phyloP scores from a whole-genome alignment of 2,329 filamentous ascomycete genomes.

The Neoarthrinium moseri region DNA sequence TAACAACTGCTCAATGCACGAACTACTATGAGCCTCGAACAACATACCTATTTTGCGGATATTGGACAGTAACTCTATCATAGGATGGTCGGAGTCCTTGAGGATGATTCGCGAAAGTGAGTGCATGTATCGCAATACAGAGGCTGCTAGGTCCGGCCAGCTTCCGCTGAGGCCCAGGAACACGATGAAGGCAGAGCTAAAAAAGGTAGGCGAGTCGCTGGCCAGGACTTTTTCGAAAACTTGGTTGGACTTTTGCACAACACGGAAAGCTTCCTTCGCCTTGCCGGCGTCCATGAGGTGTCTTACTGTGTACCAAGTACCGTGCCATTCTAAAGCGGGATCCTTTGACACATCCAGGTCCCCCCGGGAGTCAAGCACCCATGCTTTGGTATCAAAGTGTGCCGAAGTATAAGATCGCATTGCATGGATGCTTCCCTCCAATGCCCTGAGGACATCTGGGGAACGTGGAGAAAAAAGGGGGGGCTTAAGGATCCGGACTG shows the following conservation, averaged over 20 bases:
- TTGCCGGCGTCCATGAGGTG: background rate
- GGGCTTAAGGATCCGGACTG: background rate
- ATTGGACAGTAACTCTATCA: background rate
- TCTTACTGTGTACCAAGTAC: background rate
- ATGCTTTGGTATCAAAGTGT: background rate
- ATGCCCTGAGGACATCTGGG: background rate
- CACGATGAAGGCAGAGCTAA: background rate
- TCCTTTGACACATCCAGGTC: background rate
- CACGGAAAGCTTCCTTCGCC: background rate
- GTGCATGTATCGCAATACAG: background rate
- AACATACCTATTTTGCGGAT: background rate
- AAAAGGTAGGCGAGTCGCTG: background rate
- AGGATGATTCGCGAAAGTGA: background rate
- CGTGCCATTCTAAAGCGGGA: background rate
- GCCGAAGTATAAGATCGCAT: background rate
- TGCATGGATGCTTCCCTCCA: background rate
- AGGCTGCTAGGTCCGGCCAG: background rate
- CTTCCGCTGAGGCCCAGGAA: background rate
- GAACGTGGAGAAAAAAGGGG: background rate
- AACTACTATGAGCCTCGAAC: background rate
- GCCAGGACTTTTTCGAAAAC: background rate
- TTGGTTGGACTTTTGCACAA: slow-evolving; percentile 1
- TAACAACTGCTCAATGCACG: background rate
- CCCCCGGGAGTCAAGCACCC: slow-evolving; percentile 1
- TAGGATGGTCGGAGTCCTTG: background rate